These are phyloP conservation scores for Sextonia rubra DNA, from an alignment of 164 flowering plant species.

Conservation along the genomic window DNA sequence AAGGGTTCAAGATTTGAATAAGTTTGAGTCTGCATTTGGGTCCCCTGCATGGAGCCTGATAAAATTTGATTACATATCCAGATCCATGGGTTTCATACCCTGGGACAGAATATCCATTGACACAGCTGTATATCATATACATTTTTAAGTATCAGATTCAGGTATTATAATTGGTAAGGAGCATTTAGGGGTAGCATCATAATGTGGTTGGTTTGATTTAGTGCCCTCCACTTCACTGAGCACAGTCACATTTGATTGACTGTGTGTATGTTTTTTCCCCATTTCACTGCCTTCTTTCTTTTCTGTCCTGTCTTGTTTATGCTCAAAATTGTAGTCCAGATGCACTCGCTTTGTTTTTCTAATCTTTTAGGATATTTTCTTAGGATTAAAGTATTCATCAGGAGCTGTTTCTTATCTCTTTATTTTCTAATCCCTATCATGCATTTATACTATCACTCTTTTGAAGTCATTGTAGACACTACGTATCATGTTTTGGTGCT, in stretches of 20 bases:
- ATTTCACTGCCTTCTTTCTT: not conserved
- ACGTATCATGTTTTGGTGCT: not conserved
- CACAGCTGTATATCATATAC: too few species aligned
- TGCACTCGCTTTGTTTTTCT: not conserved
- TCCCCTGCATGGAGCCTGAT: too few species aligned
- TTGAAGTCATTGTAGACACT: not conserved
- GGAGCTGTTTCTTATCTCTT: not conserved
- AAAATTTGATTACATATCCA: too few species aligned
- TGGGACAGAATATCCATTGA: too few species aligned
- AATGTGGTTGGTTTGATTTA: not conserved
- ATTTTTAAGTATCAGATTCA: too few species aligned
- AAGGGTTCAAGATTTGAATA: too few species aligned
- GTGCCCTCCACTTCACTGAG: not conserved
- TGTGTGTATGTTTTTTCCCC: not conserved
- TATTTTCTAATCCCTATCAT: too few species aligned
- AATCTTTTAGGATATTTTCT: not conserved
- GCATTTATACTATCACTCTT: not conserved
- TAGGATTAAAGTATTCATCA: not conserved
- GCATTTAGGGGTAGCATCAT: too few species aligned
- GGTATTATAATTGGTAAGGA: too few species aligned
- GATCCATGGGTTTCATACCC: too few species aligned
- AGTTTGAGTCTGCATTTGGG: too few species aligned
- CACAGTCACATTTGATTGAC: not conserved
- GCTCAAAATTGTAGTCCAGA: not conserved
- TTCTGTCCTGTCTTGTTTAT: not conserved